Evolutionary conservation across 129 eudicot genomes (phyloP).

Genomic region (Scalesia atractyloides): DNA sequence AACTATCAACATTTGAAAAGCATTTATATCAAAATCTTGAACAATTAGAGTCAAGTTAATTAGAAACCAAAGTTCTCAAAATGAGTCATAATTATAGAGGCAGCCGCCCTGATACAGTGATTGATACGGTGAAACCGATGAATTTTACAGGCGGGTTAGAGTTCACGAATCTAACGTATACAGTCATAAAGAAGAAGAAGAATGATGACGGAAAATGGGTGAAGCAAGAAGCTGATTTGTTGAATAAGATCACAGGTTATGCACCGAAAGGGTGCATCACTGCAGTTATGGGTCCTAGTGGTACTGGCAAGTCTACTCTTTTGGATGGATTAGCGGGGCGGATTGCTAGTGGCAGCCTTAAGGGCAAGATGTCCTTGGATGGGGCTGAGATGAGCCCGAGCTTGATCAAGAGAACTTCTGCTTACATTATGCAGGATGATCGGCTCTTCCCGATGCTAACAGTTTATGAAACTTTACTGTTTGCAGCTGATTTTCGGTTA

Average conservation of each 20-base stretch:
- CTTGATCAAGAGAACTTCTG: conserved; percentile 69
- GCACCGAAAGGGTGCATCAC: conserved; percentile 84
- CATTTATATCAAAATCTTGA: neutral
- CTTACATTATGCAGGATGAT: conserved; percentile 83
- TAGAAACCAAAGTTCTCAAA: neutral
- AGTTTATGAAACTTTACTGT: conserved; percentile 74
- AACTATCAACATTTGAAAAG: neutral
- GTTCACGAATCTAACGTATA: conserved; percentile 60
- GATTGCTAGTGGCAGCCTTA: conserved; percentile 77
- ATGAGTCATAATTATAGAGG: conserved; percentile 45
- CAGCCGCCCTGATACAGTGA: conserved; percentile 43
- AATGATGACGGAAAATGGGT: conserved; percentile 55
- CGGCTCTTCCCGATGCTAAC: conserved; percentile 76
- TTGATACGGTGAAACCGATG: conserved; percentile 51
- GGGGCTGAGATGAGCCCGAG: conserved; percentile 69
- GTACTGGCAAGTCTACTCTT: conserved; percentile 86
- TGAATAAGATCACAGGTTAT: conserved; percentile 61
- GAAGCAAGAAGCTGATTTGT: conserved; percentile 56
- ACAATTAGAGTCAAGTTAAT: neutral
- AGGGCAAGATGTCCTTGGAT: conserved; percentile 65
- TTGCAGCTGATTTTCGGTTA: conserved; percentile 76
- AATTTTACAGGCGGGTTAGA: conserved; percentile 69
- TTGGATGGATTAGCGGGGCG: conserved; percentile 82
- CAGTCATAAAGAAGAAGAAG: conserved; percentile 56
- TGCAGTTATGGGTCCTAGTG: conserved; percentile 96